Base-by-base conservation (phyloP, 345 rosid genomes). In the Triadica sebifera region DNA sequence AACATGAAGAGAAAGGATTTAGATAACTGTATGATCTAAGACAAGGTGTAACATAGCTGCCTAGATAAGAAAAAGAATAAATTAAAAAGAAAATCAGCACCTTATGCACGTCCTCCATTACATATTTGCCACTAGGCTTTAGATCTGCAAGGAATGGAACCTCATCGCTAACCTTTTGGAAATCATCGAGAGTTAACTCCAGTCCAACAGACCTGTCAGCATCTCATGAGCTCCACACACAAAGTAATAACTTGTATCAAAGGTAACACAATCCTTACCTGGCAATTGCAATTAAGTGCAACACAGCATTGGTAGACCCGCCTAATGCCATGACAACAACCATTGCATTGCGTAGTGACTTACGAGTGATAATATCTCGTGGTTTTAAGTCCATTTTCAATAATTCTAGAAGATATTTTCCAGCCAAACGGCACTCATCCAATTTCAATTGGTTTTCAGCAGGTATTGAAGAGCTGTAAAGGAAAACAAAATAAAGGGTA, bases 31-130 rank as follows among this genome's bases (percentile, higher is more conserved):
- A 39, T 25, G 25, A 64, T 37, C 38, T 29, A 29, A 29, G 34
- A 29, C 52, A 60, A 39, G 24, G 63, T 46, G 25, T 9, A 24
- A 39, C 29, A 57, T 73, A 15, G 62, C 20, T 51, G 10, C 38
- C 12, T 15, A 10, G 43, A 24, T 11, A 67, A 55, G 16, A 29
- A 29, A 45, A 76, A 57, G 61, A 77, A 58, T 41, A 47, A 62
- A 29, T 65, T 56, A 29, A 45, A 8, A 38, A 29, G n/a, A 70
- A 80, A 79, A 70, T 63, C 41, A 78, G 66, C 55, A 93, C 99
- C 98, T 93, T 93, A 76, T 95, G 98, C 67, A 95, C 67, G 80
- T 95, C 98, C 75, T 93, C 99, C 98, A 95, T 95, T 70, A 95
- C 99, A 81, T 91, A 93, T 80, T 90, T 95, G 12, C 99, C 99